Evolutionary conservation across 2,329 filamentous ascomycete genomes (phyloP).

Genomic region (Ophiostoma ips): DNA sequence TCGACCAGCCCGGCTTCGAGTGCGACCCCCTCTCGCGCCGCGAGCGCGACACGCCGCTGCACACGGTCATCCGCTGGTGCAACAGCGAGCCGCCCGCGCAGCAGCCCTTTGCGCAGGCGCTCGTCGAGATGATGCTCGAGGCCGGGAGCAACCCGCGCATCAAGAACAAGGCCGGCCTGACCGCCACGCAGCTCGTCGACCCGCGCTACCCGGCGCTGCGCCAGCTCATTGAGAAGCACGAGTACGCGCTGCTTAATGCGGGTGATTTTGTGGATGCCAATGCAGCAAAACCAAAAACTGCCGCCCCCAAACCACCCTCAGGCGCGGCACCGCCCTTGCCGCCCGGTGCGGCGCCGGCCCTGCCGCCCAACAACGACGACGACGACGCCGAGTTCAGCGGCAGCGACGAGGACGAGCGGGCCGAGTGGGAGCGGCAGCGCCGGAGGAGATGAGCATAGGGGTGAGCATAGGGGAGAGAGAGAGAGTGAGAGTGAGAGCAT

Average conservation of each 20-base stretch:
- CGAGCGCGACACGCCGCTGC: slow-evolving; percentile 66
- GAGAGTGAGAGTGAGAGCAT: too few relatives aligned
- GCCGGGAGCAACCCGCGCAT: slow-evolving; percentile 48
- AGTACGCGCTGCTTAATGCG: slow-evolving; percentile 47
- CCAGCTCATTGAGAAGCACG: slow-evolving; percentile 53
- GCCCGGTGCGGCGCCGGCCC: slow-evolving; percentile 3
- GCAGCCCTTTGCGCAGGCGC: slow-evolving; percentile 47
- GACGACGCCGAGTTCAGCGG: slow-evolving; percentile 49
- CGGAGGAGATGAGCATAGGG: background rate
- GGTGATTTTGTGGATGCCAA: slow-evolving; percentile 38
- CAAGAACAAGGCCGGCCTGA: slow-evolving; percentile 60
- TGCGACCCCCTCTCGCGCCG: slow-evolving; percentile 62
- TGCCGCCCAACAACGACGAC: slow-evolving; percentile 22
- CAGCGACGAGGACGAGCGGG: slow-evolving; percentile 50
- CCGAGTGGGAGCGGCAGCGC: slow-evolving; percentile 43
- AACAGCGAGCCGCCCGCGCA: slow-evolving; percentile 52
- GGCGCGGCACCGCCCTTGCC: background rate
- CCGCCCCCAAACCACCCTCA: background rate
- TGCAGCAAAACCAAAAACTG: slow-evolving; percentile 10
- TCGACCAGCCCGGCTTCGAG: slow-evolving; percentile 74
- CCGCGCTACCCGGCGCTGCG: slow-evolving; percentile 50
- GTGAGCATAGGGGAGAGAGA: too few relatives aligned
- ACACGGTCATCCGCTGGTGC: slow-evolving; percentile 64
- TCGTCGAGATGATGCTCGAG: slow-evolving; percentile 72
- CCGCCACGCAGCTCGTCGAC: slow-evolving; percentile 58